These are phyloP conservation scores for Pseudocercospora pini-densiflorae DNA, from an alignment of 2,329 filamentous ascomycete genomes.

Conservation along the genomic window DNA sequence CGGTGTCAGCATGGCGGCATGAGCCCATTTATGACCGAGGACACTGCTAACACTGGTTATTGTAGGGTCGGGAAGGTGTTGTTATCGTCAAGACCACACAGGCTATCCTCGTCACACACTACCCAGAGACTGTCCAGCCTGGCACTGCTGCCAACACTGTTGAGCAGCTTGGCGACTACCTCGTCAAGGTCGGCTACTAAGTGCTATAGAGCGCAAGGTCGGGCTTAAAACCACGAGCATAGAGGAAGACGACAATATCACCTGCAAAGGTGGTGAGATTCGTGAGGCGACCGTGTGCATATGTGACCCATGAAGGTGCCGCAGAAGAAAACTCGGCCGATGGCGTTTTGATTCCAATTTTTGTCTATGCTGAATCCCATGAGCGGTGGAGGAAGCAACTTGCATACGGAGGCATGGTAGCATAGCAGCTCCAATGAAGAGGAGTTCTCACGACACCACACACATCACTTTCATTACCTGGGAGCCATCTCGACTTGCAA, in stretches of 20 bases:
- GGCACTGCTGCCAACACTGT: slow-evolving; percentile 79
- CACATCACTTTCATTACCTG: not conserved
- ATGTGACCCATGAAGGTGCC: slow-evolving; percentile 29
- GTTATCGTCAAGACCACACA: slow-evolving; percentile 84
- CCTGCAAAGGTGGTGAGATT: not conserved
- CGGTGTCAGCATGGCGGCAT: not conserved
- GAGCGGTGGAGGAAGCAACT: slow-evolving; percentile 11
- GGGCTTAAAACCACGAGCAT: slow-evolving; percentile 2
- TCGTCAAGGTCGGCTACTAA: slow-evolving; percentile 77
- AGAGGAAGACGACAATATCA: not conserved
- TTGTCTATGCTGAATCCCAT: slow-evolving; percentile 11
- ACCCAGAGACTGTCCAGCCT: slow-evolving; percentile 73
- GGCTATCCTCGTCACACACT: slow-evolving; percentile 86
- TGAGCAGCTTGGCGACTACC: slow-evolving; percentile 84
- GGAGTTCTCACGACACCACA: not conserved
- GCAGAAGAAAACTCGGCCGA: slow-evolving; percentile 10
- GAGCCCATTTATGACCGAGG: not conserved
- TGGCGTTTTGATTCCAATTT: slow-evolving; percentile 18
- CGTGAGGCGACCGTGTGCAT: slow-evolving; percentile 24
- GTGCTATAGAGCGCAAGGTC: not conserved
- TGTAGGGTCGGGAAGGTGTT: slow-evolving; percentile 77
- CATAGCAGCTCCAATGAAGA: slow-evolving; percentile 17
- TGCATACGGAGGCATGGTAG: slow-evolving; percentile 20
- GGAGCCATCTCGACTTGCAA: not conserved
- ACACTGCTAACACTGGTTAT: slow-evolving; percentile 13